A percentile compares a stretch with the other conserved stretches of the same genome.
phyloP scores from a whole-genome alignment of 306 rosid species.

The Oxytropis ochrocephala region DNA sequence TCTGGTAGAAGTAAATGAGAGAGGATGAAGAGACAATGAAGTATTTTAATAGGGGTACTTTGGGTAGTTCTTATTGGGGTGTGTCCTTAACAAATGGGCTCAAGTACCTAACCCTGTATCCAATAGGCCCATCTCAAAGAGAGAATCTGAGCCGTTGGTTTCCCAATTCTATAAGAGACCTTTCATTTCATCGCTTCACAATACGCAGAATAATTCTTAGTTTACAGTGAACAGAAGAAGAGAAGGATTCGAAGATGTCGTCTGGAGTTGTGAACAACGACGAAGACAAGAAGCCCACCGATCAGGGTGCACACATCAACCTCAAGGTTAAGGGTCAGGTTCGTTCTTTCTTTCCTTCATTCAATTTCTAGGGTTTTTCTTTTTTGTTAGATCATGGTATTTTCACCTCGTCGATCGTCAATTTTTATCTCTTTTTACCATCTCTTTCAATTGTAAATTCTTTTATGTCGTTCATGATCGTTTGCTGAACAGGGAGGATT shows the following conservation, averaged over 20 bases:
- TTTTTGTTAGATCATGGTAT: background rate
- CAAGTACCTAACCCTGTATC: no score
- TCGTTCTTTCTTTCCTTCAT: background rate
- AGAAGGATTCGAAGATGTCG: conserved; percentile 45
- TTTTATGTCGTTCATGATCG: background rate
- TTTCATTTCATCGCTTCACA: no score
- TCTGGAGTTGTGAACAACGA: conserved; percentile 45
- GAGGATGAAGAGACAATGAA: no score
- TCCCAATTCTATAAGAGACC: background rate
- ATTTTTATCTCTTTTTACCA: background rate
- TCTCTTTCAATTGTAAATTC: background rate
- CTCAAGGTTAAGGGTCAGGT: conserved; percentile 94
- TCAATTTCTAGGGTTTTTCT: conserved; percentile 8
- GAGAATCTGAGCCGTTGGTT: conserved; percentile 1
- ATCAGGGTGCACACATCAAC: conserved; percentile 65
- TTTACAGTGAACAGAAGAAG: background rate
- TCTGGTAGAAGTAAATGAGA: no score
- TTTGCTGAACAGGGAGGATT: background rate
- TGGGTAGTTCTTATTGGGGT: no score
- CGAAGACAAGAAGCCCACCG: conserved; percentile 67
- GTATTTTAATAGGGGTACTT: no score
- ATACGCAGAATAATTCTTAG: conserved; percentile 3
- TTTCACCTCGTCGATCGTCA: background rate
- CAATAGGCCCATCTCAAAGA: no score
- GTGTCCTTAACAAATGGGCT: no score